Conservation (phyloP, 2,329 filamentous ascomycete species). For the Xylaria sp. region DNA sequence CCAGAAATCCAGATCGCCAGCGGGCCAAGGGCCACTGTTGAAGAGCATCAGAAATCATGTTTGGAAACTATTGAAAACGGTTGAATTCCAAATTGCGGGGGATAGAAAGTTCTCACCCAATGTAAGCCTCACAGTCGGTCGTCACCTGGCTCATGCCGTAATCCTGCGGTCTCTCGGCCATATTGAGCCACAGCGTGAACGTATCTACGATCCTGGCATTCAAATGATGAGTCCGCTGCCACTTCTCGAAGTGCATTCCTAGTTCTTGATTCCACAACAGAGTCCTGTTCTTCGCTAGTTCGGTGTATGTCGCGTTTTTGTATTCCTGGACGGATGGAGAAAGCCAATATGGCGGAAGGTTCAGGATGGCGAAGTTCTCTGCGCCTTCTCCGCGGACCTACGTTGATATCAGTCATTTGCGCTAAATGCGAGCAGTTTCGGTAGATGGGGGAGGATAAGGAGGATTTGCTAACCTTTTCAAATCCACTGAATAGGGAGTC, state of each 20-base stretch:
- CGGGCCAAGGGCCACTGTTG: slow-evolving; percentile 25
- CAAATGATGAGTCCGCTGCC: slow-evolving; percentile 2
- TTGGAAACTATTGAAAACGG: not conserved
- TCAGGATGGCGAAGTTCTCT: slow-evolving; percentile 29
- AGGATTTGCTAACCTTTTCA: slow-evolving; percentile 19
- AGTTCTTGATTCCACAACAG: slow-evolving; percentile 28
- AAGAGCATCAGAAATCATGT: slow-evolving; percentile 2
- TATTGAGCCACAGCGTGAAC: slow-evolving; percentile 27
- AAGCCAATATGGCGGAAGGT: slow-evolving; percentile 30
- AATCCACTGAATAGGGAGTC: slow-evolving; percentile 25
- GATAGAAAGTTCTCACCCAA: slow-evolving; percentile 16
- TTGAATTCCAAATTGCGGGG: not conserved
- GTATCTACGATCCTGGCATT: slow-evolving; percentile 31
- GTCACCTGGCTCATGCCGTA: slow-evolving; percentile 32
- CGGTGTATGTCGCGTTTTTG: slow-evolving; percentile 25
- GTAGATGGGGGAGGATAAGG: not conserved
- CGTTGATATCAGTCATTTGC: not conserved
- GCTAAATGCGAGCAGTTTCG: not conserved
- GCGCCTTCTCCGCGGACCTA: slow-evolving; percentile 26
- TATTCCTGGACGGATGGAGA: slow-evolving; percentile 29
- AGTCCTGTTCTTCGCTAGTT: slow-evolving; percentile 24
- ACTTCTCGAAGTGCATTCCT: slow-evolving; percentile 10
- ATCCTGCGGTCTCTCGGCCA: slow-evolving; percentile 20
- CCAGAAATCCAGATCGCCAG: slow-evolving; percentile 23
- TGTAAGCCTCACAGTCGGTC: slow-evolving; percentile 26